A percentile compares a stretch with the other conserved stretches of the same genome.
Conservation (phyloP, 495 filamentous ascomycete species). For the Aspergillus cristatus region DNA sequence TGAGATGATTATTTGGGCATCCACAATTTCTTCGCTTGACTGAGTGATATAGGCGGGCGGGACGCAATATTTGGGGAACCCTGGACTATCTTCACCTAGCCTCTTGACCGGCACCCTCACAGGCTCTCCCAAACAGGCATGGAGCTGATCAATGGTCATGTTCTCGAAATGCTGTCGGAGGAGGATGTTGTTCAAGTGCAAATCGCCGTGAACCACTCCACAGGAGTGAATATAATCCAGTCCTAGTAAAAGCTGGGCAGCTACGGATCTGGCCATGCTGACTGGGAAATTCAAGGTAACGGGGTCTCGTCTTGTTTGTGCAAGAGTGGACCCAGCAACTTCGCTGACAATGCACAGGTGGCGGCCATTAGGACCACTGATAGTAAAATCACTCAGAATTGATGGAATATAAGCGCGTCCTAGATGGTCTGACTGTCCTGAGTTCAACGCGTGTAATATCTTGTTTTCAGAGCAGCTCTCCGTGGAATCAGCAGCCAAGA, state of each 20-base stretch:
- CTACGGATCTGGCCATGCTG: neutral
- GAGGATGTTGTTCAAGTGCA: constrained; percentile 4
- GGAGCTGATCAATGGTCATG: constrained; percentile 1
- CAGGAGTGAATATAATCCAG: neutral
- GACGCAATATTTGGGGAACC: constrained; percentile 2
- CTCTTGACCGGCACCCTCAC: constrained; percentile 1
- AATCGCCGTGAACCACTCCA: neutral
- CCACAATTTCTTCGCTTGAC: constrained; percentile 2
- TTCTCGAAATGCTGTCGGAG: neutral
- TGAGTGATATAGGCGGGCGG: constrained; percentile 1
- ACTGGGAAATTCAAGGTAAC: neutral
- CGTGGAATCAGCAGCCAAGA: neutral
- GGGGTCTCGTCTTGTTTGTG: neutral
- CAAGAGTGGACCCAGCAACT: neutral
- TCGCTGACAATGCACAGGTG: neutral
- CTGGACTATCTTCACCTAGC: constrained; percentile 2
- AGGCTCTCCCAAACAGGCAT: constrained; percentile 2
- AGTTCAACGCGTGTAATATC: neutral
- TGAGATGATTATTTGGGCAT: constrained; percentile 5
- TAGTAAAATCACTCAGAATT: neutral
- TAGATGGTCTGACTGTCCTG: neutral
- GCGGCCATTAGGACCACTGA: neutral
- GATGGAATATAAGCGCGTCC: neutral
- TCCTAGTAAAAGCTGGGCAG: neutral
- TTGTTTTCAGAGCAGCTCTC: neutral